Evolutionary conservation across 2,329 filamentous ascomycete genomes (phyloP).

Genomic region (Epichloe brachyelytri): DNA sequence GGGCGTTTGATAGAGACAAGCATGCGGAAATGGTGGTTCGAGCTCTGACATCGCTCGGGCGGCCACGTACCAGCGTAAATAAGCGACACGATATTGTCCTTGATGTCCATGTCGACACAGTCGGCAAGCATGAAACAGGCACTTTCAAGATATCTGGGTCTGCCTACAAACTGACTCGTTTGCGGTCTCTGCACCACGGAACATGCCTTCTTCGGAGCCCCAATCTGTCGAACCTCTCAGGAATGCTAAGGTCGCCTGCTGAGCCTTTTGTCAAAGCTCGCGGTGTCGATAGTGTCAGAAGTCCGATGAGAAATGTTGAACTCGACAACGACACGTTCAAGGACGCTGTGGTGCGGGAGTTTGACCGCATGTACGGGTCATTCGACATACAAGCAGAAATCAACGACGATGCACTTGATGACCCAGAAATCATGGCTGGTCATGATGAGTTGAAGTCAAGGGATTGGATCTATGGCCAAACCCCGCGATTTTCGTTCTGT

Average conservation of each 20-base stretch:
- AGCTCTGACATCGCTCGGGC: constrained; percentile 53
- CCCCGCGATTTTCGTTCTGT: constrained; percentile 67
- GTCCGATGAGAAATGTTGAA: constrained; percentile 67
- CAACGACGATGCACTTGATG: constrained; percentile 34
- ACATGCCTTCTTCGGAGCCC: constrained; percentile 74
- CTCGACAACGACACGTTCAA: constrained; percentile 35
- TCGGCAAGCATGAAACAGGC: constrained; percentile 5
- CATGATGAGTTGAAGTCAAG: constrained; percentile 33
- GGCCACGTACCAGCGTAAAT: constrained; percentile 60
- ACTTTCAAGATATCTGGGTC: constrained; percentile 81
- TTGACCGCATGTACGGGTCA: constrained; percentile 50
- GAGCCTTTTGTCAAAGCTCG: constrained; percentile 63
- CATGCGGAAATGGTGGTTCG: constrained; percentile 88
- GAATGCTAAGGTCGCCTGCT: constrained; percentile 65
- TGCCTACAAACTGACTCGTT: constrained; percentile 80
- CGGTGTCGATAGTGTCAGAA: constrained; percentile 85
- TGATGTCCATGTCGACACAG: constrained; percentile 31
- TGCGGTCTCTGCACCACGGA: constrained; percentile 79
- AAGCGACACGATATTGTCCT: constrained; percentile 87
- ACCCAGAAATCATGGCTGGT: constrained; percentile 33
- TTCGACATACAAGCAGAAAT: constrained; percentile 26
- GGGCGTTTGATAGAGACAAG: constrained; percentile 66
- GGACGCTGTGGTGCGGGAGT: constrained; percentile 49
- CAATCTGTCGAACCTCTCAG: constrained; percentile 55
- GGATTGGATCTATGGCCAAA: constrained; percentile 75